Percentiles rank a stretch among this genome's conserved stretches.
phyloP scores from a whole-genome alignment of 2,329 filamentous ascomycete genomes.

The Hypocrella siamensis region DNA sequence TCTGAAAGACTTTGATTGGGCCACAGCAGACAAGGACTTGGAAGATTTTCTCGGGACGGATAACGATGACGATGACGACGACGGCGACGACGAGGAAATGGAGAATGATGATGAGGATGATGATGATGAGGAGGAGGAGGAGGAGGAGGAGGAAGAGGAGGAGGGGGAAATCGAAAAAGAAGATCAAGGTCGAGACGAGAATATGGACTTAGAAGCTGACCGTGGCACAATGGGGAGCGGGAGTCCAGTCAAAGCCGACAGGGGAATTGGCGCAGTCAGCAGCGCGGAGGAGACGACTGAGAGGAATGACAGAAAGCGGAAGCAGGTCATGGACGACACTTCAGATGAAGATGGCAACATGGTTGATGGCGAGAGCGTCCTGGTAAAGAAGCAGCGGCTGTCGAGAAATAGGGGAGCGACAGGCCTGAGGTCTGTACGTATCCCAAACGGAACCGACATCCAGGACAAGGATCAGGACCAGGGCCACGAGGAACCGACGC shows the following conservation, averaged over 20 bases:
- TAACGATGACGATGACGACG: conserved; percentile 28
- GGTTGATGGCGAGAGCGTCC: conserved; percentile 19
- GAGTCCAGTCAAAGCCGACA: conserved; percentile 10
- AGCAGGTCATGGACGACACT: conserved; percentile 13
- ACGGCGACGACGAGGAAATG: conserved; percentile 9
- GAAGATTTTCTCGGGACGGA: conserved; percentile 53
- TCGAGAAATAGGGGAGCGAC: conserved; percentile 29
- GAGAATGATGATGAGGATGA: conserved; percentile 4
- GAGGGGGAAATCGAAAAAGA: conserved; percentile 4
- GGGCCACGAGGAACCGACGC: background rate
- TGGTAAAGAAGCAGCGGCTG: conserved; percentile 36
- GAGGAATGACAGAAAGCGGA: conserved; percentile 17
- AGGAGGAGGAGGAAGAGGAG: conserved; percentile 5
- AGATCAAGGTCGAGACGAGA: conserved; percentile 4
- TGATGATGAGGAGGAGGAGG: conserved; percentile 1
- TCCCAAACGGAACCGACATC: conserved; percentile 17
- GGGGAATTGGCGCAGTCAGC: conserved; percentile 15
- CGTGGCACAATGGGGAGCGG: conserved; percentile 5
- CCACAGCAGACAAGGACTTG: conserved; percentile 53
- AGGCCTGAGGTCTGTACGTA: conserved; percentile 28
- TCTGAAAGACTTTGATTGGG: conserved; percentile 26
- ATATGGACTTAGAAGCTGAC: background rate
- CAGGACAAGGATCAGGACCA: background rate
- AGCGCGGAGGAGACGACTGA: conserved; percentile 13
- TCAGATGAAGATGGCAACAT: conserved; percentile 16